phyloP scores from a whole-genome alignment of 164 flowering plant species.

The Euptelea pleiosperma region DNA sequence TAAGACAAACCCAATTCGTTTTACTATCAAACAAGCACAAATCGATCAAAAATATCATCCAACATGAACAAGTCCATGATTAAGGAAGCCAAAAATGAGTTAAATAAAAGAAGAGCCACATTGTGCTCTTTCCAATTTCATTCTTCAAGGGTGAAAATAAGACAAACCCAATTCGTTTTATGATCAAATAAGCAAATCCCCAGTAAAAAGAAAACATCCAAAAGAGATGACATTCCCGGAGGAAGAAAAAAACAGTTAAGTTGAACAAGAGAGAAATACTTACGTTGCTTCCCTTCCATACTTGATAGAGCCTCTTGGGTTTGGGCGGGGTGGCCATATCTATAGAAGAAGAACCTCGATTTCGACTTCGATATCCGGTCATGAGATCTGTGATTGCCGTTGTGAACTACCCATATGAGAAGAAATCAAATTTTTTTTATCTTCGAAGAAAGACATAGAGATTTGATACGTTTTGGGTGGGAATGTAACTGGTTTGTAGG shows the following conservation, averaged over 20 bases:
- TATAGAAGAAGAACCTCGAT: background rate
- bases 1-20: background rate
- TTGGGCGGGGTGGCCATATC: conserved; percentile 1
- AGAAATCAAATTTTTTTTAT: background rate
- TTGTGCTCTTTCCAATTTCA: no score
- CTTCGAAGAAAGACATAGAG: background rate
- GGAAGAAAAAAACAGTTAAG: no score
- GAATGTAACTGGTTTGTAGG: background rate
- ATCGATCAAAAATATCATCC: no score
- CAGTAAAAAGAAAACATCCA: background rate
- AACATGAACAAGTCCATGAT: no score
- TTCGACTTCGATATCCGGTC: background rate
- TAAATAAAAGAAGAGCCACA: no score
- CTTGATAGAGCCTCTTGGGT: conserved; percentile 16
- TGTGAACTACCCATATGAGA: conserved; percentile 6
- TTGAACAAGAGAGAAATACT: background rate
- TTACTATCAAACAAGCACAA: background rate
- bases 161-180: background rate
- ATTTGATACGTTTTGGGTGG: background rate
- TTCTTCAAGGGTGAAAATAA: no score
- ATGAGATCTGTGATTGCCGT: no score
- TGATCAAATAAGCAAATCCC: background rate
- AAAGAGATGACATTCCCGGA: no score
- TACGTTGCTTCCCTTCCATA: conserved; percentile 25
- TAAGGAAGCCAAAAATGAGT: no score